Percentiles rank a stretch among this genome's conserved stretches.
phyloP scores from a whole-genome alignment of 176 grass and related monocot genomes.

The Oryza coarctata region DNA sequence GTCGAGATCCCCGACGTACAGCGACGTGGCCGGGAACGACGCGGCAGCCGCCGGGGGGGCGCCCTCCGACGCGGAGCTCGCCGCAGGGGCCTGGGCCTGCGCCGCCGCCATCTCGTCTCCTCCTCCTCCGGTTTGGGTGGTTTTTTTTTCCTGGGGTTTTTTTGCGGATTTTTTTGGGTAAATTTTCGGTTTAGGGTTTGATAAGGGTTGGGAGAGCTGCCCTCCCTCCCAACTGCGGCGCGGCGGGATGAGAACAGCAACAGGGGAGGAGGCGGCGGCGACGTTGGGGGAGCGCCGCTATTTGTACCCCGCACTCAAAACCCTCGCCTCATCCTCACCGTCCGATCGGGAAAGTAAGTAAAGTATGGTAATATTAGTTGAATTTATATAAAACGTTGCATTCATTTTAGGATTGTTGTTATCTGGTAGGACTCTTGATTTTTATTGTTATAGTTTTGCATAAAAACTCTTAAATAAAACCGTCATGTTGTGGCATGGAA shows the following conservation, averaged over 20 bases:
- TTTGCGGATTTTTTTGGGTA: constrained; percentile 50
- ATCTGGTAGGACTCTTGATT: no score
- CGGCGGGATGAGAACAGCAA: neutral
- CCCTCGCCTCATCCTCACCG: neutral
- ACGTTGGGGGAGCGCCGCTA: neutral
- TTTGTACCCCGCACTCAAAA: constrained; percentile 42
- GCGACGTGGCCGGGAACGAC: constrained; percentile 68
- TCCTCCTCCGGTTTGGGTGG: neutral
- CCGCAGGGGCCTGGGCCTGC: constrained; percentile 25
- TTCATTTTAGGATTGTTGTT: no score
- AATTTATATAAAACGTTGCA: no score
- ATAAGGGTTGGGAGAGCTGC: constrained; percentile 46
- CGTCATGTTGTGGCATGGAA: neutral
- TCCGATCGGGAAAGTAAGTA: no score
- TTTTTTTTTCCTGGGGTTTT: constrained; percentile 32
- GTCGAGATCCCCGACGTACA: constrained; percentile 94
- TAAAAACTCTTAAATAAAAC: neutral
- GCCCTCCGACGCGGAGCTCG: constrained; percentile 36
- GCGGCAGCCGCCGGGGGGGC: constrained; percentile 24
- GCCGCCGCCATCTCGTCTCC: constrained; percentile 37
- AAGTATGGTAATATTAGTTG: no score
- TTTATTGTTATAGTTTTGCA: no score
- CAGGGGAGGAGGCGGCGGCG: constrained; percentile 5
- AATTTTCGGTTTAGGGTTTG: constrained; percentile 60
- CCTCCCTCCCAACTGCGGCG: constrained; percentile 51